Evolutionary conservation across 768 basidiomycete genomes (phyloP).

Genomic region (Phallus indusiatus): DNA sequence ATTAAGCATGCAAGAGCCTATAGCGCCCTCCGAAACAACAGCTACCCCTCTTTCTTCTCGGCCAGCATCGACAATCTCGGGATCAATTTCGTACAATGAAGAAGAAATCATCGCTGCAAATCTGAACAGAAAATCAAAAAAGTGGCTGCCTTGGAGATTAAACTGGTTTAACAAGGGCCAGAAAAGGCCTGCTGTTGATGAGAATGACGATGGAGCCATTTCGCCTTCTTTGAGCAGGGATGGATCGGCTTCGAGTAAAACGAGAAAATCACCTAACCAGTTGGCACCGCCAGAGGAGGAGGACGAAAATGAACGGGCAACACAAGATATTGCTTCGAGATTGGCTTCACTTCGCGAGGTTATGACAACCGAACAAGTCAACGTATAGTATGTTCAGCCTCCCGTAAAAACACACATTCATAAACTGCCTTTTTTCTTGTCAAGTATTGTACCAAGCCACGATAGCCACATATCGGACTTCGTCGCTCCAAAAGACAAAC

Average conservation of each 20-base stretch:
- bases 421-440: background rate
- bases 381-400: background rate
- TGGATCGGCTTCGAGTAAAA: background rate
- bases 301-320: background rate
- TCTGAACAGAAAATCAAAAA: background rate
- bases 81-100: background rate
- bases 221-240: background rate
- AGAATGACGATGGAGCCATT: background rate
- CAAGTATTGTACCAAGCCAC: slow-evolving; percentile 64
- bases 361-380: background rate
- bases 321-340: background rate
- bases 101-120: background rate
- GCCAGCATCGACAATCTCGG: background rate
- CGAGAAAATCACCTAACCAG: background rate
- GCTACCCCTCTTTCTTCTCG: background rate
- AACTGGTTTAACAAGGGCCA: background rate
- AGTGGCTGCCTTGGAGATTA: background rate
- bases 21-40: background rate
- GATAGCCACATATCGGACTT: slow-evolving; percentile 82
- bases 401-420: background rate
- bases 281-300: background rate
- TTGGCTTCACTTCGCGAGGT: background rate
- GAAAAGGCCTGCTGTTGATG: background rate
- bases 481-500: slow-evolving; percentile 64
- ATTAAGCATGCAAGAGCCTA: background rate